Percentiles rank a stretch among this genome's conserved stretches.
These are phyloP conservation scores for Phoenix roebelenii DNA, from an alignment of 176 grass and related monocot species.

Conservation along the genomic window DNA sequence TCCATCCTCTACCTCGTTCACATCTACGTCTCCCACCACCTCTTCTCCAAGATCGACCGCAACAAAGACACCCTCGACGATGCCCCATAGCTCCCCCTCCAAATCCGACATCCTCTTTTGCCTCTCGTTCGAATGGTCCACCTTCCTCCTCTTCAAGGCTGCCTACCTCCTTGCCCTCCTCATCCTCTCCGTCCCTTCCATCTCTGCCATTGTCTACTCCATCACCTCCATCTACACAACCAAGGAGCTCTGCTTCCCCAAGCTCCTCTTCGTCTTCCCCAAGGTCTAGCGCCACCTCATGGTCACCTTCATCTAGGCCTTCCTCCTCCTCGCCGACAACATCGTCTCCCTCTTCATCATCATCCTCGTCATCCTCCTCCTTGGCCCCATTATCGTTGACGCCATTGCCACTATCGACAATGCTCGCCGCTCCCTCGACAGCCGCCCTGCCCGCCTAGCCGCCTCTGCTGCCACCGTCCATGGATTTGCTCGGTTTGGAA, in stretches of 20 bases:
- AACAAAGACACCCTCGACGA: constrained; percentile 54
- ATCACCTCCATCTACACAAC: constrained; percentile 77
- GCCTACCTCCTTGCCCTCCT: constrained; percentile 72
- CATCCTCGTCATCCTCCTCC: no score
- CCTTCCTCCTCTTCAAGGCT: constrained; percentile 70
- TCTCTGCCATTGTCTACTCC: constrained; percentile 67
- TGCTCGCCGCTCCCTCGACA: no score
- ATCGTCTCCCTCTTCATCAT: no score
- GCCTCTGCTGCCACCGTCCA: no score
- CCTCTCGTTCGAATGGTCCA: constrained; percentile 48
- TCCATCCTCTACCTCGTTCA: constrained; percentile 66
- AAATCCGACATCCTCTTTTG: constrained; percentile 36
- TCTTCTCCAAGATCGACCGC: constrained; percentile 63
- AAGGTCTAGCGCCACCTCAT: constrained; percentile 11
- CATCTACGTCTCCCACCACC: constrained; percentile 67
- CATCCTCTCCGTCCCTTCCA: constrained; percentile 69
- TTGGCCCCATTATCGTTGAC: no score
- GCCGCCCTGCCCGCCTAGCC: no score
- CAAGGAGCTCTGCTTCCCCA: constrained; percentile 67
- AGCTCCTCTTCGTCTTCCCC: constrained; percentile 73
- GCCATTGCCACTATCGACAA: no score
- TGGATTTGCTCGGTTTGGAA: no score
- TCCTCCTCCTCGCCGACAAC: no score
- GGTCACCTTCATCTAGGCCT: no score
- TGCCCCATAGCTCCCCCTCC: constrained; percentile 33